Evolutionary conservation across 202 grass and related monocot genomes (phyloP).

Genomic region (Panicum virgatum): DNA sequence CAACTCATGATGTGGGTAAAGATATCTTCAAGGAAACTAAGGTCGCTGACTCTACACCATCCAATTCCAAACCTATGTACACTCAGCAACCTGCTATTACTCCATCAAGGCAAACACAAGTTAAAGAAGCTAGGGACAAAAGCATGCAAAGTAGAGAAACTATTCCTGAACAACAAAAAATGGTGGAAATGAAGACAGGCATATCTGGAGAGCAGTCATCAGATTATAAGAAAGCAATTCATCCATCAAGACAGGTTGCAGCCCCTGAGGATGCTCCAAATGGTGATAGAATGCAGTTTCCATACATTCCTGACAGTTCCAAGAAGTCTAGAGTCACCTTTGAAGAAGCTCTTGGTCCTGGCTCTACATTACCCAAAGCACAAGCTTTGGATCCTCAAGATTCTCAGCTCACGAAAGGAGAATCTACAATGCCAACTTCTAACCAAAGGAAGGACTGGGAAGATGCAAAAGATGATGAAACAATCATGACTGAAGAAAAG

Average conservation of each 20-base stretch:
- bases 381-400: slow-evolving; percentile 26
- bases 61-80: background rate
- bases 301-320: background rate
- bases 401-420: background rate
- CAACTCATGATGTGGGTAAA: slow-evolving; percentile 6
- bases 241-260: background rate
- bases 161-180: slow-evolving; percentile 14
- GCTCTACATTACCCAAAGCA: slow-evolving; percentile 6
- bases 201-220: slow-evolving; percentile 3
- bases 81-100: slow-evolving; percentile 12
- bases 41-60: slow-evolving; percentile 6
- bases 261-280: slow-evolving; percentile 22
- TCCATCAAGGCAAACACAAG: background rate
- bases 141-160: slow-evolving; percentile 6
- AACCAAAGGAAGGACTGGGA: slow-evolving; percentile 18
- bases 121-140: slow-evolving; percentile 12
- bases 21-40: background rate
- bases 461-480: slow-evolving; percentile 5
- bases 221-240: background rate
- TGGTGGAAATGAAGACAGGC: background rate
- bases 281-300: slow-evolving; percentile 14
- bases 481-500: background rate
- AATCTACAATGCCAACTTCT: slow-evolving; percentile 7
- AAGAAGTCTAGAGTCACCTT: slow-evolving; percentile 1
- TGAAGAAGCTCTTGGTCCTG: slow-evolving; percentile 30